Conservation (phyloP, 2,329 filamentous ascomycete species). For the Hirsutella thompsonii region DNA sequence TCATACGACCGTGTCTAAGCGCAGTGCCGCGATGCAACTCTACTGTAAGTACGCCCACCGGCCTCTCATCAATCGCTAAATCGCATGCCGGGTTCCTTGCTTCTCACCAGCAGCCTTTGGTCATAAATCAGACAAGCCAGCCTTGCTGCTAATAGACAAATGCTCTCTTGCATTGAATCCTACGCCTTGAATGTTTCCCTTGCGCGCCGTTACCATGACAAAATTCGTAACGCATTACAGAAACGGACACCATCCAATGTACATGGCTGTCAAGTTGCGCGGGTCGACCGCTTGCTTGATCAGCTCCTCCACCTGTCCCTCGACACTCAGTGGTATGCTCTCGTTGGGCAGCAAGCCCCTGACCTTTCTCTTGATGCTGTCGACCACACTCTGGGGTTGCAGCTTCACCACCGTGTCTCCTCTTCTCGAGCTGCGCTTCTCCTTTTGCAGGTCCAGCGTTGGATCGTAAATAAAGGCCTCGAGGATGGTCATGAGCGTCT, state of each 20-base stretch:
- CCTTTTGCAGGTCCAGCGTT: slow-evolving; percentile 75
- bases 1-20: too few relatives aligned
- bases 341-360: slow-evolving; percentile 73
- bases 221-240: slow-evolving; percentile 19
- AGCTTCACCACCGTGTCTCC: slow-evolving; percentile 32
- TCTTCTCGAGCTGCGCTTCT: slow-evolving; percentile 34
- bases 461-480: slow-evolving; percentile 97
- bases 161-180: neutral
- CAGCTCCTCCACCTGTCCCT: slow-evolving; percentile 93
- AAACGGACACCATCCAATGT: slow-evolving; percentile 79
- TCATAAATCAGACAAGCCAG: too few relatives aligned
- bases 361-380: slow-evolving; percentile 79
- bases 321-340: slow-evolving; percentile 84
- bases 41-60: too few relatives aligned
- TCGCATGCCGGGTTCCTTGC: neutral
- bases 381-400: slow-evolving; percentile 63
- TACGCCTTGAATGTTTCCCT: neutral
- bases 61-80: too few relatives aligned
- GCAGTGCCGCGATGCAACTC: too few relatives aligned
- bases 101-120: neutral
- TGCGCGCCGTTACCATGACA: neutral
- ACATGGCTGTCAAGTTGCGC: slow-evolving; percentile 79
- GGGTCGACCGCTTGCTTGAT: slow-evolving; percentile 77
- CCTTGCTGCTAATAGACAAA: too few relatives aligned
- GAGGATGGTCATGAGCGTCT: slow-evolving; percentile 92